Evolutionary conservation across 805 yeast species (phyloP), one percentile per base, ranked within the genome.

Genomic region (Danielozyma ontarioensis): DNA sequence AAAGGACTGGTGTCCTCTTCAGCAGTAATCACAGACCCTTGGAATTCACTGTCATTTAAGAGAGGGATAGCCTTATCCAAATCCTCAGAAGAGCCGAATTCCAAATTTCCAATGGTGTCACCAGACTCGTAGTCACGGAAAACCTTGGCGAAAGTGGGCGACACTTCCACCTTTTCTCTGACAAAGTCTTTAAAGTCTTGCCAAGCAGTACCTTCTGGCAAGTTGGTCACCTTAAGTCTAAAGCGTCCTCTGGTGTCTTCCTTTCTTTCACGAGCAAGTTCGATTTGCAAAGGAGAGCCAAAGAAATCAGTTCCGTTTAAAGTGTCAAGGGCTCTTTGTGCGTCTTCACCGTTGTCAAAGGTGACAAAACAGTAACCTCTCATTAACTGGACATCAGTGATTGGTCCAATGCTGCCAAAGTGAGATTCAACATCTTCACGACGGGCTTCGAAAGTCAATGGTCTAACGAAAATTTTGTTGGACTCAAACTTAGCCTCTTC

Each of bases 311-410:
- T 51, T 38, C 64, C 69, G 41, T 60, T 45, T 40, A 71, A 65
- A 25, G 71, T 63, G 31, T 66, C 70, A 40, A 67, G 62, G 5
- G 81, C 80, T 37, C 55, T 60, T 36, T 58, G 55, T 29, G 80
- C 79, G 41, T 62, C 68, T 38, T 72, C 80, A 28, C 76, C 70
- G 43, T 72, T 74, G 55, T 78, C 87, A 51, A 78, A 93, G 57
- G 89, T 95, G 39, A 90, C 83, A 57, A 86, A 89, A 17, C 94
- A 97, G 53, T 79, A 84, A 27, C 96, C 96, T 50, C 83, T 80
- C 72, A 80, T 70, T 46, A 83, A 61, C 55, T 78, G 78, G 33
- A 81, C 76, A 51, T 80, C 87, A 41, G 70, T 67, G 48, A 83
- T 63, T 31, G 82, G 74, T 46, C 90, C 94, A 40, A 70, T 71